phyloP scores from a whole-genome alignment of 1,284 basidiomycete species.

The Puccinia coronata region DNA sequence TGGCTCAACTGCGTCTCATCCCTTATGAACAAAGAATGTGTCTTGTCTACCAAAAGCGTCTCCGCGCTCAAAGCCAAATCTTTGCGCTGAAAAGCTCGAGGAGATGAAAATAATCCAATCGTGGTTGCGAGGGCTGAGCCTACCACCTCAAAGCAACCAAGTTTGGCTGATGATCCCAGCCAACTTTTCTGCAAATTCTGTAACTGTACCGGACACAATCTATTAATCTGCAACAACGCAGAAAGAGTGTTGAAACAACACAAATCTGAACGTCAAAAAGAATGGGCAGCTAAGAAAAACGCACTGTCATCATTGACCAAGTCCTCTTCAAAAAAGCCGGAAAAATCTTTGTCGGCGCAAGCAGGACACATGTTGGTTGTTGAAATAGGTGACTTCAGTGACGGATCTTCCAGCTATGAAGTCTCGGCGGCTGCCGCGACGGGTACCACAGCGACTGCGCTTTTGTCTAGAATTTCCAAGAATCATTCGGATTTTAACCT shows the following conservation, averaged over 20 bases:
- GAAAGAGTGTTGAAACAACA: neutral
- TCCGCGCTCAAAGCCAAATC: neutral
- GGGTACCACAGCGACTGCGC: too few species aligned
- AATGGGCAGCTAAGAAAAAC: neutral
- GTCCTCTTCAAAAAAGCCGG: neutral
- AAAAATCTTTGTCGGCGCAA: neutral
- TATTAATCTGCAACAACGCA: neutral
- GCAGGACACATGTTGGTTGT: neutral
- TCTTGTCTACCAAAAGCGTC: neutral
- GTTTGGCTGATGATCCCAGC: too few species aligned
- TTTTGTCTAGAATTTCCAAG: too few species aligned
- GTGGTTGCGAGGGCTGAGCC: neutral
- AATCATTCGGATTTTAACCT: neutral
- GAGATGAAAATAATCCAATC: neutral
- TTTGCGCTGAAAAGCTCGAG: neutral
- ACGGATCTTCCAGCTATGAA: neutral
- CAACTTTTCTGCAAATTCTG: neutral
- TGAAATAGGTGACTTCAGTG: neutral
- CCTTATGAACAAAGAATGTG: too few species aligned
- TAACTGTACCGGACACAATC: too few species aligned
- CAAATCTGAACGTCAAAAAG: neutral
- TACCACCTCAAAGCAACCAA: too few species aligned
- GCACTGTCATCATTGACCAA: neutral
- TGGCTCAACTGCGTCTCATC: too few species aligned
- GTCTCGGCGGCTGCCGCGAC: neutral